Evolutionary conservation across 2,329 filamentous ascomycete genomes (phyloP).

Genomic region (Claviceps fusiformis): DNA sequence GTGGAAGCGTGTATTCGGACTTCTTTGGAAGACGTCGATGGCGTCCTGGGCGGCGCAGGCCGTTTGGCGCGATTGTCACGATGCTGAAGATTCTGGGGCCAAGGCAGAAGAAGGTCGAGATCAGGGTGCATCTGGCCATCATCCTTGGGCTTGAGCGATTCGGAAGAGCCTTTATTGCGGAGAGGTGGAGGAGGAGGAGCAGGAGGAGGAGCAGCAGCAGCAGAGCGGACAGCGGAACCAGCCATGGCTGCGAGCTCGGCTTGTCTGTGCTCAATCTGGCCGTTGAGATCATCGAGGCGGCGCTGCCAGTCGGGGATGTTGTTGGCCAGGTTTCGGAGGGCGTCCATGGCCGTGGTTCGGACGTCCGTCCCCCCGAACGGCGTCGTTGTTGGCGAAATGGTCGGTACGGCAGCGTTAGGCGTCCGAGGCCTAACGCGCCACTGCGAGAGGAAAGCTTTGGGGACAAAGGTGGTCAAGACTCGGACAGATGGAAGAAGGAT

Average conservation of each 20-base stretch:
- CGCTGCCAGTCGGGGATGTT: conserved; percentile 48
- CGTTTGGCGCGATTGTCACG: neutral
- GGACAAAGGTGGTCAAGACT: neutral
- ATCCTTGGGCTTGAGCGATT: conserved; percentile 37
- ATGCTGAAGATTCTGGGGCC: neutral
- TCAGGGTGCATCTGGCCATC: conserved; percentile 21
- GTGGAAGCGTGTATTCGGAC: conserved; percentile 16
- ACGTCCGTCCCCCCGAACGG: conserved; percentile 15
- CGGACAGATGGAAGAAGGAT: neutral
- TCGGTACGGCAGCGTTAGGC: conserved; percentile 17
- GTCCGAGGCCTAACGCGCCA: conserved; percentile 18
- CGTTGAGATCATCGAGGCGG: conserved; percentile 45
- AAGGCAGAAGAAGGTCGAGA: neutral
- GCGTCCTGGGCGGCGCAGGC: conserved; percentile 4
- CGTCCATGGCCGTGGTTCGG: conserved; percentile 36
- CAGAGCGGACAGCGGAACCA: conserved; percentile 13
- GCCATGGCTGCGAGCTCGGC: conserved; percentile 40
- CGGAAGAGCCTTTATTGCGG: conserved; percentile 38
- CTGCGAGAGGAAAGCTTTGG: neutral
- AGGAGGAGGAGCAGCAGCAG: conserved; percentile 11
- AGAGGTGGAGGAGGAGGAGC: conserved; percentile 25
- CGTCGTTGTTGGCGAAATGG: conserved; percentile 13
- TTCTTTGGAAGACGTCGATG: conserved; percentile 11
- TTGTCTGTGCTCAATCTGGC: conserved; percentile 48
- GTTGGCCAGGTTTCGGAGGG: conserved; percentile 37